These are phyloP conservation scores for Meyerozyma guilliermondii DNA, from an alignment of 1,139 yeast species.

Conservation along the genomic window DNA sequence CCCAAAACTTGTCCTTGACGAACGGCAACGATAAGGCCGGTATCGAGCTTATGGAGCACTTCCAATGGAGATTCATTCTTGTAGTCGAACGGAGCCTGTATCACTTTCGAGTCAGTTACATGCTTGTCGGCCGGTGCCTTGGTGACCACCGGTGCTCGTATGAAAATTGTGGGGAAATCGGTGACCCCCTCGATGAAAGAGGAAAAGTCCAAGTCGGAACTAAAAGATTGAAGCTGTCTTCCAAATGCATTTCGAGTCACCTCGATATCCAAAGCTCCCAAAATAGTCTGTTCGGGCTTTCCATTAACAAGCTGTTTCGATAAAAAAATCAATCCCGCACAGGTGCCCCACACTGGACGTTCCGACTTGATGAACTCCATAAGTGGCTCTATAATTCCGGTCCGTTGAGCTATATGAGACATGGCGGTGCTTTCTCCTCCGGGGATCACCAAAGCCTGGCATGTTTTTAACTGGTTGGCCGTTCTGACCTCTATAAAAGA, in stretches of 20 bases:
- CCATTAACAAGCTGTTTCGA: constrained; percentile 55
- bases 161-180: constrained; percentile 59
- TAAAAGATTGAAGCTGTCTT: constrained; percentile 68
- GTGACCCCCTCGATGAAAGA: constrained; percentile 36
- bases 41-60: constrained; percentile 35
- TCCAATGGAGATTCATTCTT: constrained; percentile 30
- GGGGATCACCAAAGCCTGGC: constrained; percentile 67
- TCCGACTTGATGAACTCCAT: constrained; percentile 44
- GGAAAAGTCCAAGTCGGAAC: constrained; percentile 42
- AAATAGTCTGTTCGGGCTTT: constrained; percentile 49
- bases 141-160: constrained; percentile 72
- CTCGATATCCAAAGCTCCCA: constrained; percentile 63
- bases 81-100: constrained; percentile 23
- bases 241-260: constrained; percentile 78
- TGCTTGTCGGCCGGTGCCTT: constrained; percentile 6
- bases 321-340: constrained; percentile 76
- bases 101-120: constrained; percentile 17
- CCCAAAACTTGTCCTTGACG: constrained; percentile 65
- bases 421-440: constrained; percentile 83
- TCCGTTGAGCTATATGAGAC: constrained; percentile 65
- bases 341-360: constrained; percentile 78
- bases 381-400: constrained; percentile 53
- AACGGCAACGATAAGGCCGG: constrained; percentile 61
- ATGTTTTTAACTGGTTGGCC: constrained; percentile 38
- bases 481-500: constrained; percentile 50